Evolutionary conservation across 345 rosid genomes (phyloP).

Genomic region (Gossypium longicalyx): DNA sequence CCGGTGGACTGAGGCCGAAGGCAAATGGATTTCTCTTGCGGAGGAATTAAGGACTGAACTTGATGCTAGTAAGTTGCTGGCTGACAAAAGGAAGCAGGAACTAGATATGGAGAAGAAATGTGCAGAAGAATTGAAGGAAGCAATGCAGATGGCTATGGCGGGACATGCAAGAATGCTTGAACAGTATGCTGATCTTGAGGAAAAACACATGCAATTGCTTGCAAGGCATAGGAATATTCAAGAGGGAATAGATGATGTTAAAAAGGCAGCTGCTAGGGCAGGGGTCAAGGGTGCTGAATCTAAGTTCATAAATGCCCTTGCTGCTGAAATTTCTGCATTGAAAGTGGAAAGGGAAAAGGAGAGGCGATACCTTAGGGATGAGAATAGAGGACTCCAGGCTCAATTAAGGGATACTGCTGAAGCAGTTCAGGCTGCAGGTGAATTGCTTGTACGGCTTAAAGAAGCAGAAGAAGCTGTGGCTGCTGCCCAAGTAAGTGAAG

Average conservation of each 20-base stretch:
- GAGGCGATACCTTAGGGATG: slow-evolving; percentile 76
- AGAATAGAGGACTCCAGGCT: slow-evolving; percentile 79
- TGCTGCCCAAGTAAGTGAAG: slow-evolving; percentile 53
- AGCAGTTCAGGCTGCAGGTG: slow-evolving; percentile 98
- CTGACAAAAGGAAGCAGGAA: slow-evolving; percentile 68
- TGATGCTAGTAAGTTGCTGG: slow-evolving; percentile 50
- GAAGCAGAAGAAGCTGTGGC: slow-evolving; percentile 88
- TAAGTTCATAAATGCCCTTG: slow-evolving; percentile 85
- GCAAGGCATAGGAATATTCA: slow-evolving; percentile 85
- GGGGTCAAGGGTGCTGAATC: slow-evolving; percentile 95
- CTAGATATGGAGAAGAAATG: slow-evolving; percentile 78
- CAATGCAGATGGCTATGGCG: slow-evolving; percentile 94
- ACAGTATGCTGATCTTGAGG: slow-evolving; percentile 94
- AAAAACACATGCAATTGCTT: slow-evolving; percentile 84
- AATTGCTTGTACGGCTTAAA: slow-evolving; percentile 86
- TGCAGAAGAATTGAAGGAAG: slow-evolving; percentile 76
- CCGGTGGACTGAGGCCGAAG: slow-evolving; percentile 74
- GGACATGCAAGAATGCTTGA: slow-evolving; percentile 97
- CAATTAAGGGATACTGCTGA: slow-evolving; percentile 93
- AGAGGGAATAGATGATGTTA: slow-evolving; percentile 90
- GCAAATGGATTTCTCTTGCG: slow-evolving; percentile 86
- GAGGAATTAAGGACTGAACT: slow-evolving; percentile 84
- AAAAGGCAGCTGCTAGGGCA: slow-evolving; percentile 86
- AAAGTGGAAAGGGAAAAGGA: slow-evolving; percentile 84
- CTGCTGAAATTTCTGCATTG: slow-evolving; percentile 84